Evolutionary conservation across 805 yeast species (phyloP).

Genomic region (Teunomyces pallodes): DNA sequence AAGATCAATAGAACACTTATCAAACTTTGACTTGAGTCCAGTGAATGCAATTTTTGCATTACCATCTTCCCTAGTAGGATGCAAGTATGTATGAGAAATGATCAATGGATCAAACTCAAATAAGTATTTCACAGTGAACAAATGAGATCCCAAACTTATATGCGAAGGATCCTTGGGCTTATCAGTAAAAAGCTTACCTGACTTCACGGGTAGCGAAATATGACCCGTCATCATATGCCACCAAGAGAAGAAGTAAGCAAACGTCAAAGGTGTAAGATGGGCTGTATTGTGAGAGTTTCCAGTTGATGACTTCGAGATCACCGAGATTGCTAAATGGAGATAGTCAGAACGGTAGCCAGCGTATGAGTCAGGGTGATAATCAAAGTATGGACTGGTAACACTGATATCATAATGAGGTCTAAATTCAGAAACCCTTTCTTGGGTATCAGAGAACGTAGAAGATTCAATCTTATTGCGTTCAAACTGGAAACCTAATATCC

Average conservation of each 20-base stretch:
- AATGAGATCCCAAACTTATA: conserved; percentile 38
- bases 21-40: conserved; percentile 37
- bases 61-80: conserved; percentile 22
- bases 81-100: conserved; percentile 36
- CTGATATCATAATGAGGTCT: conserved; percentile 63
- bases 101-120: conserved; percentile 39
- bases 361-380: conserved; percentile 74
- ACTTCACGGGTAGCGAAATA: conserved; percentile 34
- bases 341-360: conserved; percentile 77
- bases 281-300: conserved; percentile 35
- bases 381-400: conserved; percentile 56
- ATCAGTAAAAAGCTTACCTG: conserved; percentile 30
- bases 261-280: conserved; percentile 38
- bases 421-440: conserved; percentile 47
- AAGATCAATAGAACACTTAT: conserved; percentile 34
- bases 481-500: conserved; percentile 74
- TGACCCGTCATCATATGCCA: conserved; percentile 36
- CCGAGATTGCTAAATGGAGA: conserved; percentile 54
- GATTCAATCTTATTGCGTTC: conserved; percentile 51
- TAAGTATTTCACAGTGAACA: conserved; percentile 41
- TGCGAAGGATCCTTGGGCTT: conserved; percentile 19
- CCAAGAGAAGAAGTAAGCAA: conserved; percentile 41
- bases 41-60: conserved; percentile 30
- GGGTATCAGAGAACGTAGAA: conserved; percentile 31
- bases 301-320: conserved; percentile 28